Percentiles rank a stretch among this genome's conserved stretches.
Conservation (phyloP, 805 yeast genomes). For the Crinitomyces ghanaensis region DNA sequence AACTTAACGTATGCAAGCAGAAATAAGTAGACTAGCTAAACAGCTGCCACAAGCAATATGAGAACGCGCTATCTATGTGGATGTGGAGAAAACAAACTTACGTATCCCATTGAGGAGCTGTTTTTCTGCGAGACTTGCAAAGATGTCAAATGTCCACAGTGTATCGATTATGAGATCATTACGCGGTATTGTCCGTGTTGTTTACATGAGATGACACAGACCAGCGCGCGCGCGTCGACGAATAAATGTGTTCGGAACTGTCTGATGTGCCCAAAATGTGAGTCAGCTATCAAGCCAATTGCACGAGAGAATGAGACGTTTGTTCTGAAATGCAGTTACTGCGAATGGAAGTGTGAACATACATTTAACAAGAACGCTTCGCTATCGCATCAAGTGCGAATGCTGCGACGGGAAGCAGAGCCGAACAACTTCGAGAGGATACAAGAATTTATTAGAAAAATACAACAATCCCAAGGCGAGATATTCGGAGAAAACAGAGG, state of each 20-base stretch:
- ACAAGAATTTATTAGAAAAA: too few relatives aligned
- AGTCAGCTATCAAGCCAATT: conserved; percentile 11
- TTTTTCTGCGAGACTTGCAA: conserved; percentile 29
- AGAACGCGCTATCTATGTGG: too few relatives aligned
- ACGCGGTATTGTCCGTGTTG: conserved; percentile 28
- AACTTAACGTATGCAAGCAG: too few relatives aligned
- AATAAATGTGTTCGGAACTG: conserved; percentile 27
- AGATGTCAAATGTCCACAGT: conserved; percentile 26
- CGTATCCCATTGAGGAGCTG: too few relatives aligned
- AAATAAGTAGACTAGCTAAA: too few relatives aligned
- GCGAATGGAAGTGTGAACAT: conserved; percentile 14
- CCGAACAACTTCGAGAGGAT: not conserved
- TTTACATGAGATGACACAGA: conserved; percentile 21
- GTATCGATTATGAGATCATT: conserved; percentile 26
- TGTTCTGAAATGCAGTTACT: conserved; percentile 15
- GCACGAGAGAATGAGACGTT: conserved; percentile 7
- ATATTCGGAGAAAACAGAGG: not conserved
- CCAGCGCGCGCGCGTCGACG: conserved; percentile 16
- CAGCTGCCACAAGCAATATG: too few relatives aligned
- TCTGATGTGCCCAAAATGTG: conserved; percentile 26
- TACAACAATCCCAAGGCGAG: too few relatives aligned
- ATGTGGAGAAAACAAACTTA: too few relatives aligned
- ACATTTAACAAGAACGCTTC: conserved; percentile 11
- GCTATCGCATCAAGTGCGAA: conserved; percentile 11
- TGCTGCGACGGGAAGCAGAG: conserved; percentile 1